A percentile compares a stretch with the other conserved stretches of the same genome.
phyloP scores from a whole-genome alignment of 805 yeast species.

The Debaryomyces maramus region DNA sequence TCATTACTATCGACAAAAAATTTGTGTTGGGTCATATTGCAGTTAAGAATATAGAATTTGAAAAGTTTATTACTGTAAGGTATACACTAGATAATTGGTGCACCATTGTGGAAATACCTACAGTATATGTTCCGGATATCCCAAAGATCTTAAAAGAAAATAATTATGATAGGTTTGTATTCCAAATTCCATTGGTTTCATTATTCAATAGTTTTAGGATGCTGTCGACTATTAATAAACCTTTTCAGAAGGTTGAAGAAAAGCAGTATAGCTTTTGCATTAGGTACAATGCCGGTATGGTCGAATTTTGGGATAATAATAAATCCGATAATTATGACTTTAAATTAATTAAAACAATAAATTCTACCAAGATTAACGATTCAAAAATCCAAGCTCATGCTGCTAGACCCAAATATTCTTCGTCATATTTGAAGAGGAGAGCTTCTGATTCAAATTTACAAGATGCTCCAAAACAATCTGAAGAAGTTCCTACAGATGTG shows the following conservation, averaged over 20 bases:
- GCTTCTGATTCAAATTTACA: conserved; percentile 27
- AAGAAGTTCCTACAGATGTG: conserved; percentile 2
- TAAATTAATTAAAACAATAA: conserved; percentile 32
- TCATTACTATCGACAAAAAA: conserved; percentile 57
- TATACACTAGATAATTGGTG: conserved; percentile 82
- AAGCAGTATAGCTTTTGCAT: conserved; percentile 52
- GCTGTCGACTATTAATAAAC: neutral
- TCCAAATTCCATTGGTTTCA: conserved; percentile 53
- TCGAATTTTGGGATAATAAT: conserved; percentile 82
- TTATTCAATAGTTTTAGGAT: conserved; percentile 35
- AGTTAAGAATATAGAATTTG: conserved; percentile 70
- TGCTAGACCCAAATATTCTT: conserved; percentile 39
- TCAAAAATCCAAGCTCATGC: conserved; percentile 18
- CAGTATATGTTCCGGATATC: conserved; percentile 56
- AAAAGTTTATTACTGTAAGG: conserved; percentile 65
- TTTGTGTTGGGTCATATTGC: conserved; percentile 71
- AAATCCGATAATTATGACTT: conserved; percentile 56
- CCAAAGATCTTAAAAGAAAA: conserved; percentile 50
- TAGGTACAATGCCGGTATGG: conserved; percentile 47
- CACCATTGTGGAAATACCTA: conserved; percentile 68
- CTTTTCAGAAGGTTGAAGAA: conserved; percentile 14
- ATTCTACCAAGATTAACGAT: conserved; percentile 2
- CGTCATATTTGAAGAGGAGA: conserved; percentile 35
- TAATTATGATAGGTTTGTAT: conserved; percentile 69
- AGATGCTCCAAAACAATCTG: conserved; percentile 3